Percentiles rank a stretch among this genome's conserved stretches.
Evolutionary conservation across 345 rosid genomes (phyloP).

Genomic region (Odontarrhena argentea): DNA sequence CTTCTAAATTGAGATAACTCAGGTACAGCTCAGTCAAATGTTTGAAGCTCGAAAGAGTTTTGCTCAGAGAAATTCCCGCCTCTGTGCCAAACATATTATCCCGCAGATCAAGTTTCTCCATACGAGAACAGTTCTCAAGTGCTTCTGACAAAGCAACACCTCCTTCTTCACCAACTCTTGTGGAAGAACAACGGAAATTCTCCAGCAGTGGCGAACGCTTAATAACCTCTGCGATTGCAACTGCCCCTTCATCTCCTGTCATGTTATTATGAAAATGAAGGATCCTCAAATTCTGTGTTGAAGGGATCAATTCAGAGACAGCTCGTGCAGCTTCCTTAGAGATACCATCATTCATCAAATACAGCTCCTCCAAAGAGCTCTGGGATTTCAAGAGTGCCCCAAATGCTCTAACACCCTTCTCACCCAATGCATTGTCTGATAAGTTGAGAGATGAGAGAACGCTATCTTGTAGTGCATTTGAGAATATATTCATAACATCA

Average conservation of each 20-base stretch:
- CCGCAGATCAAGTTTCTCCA: conserved; percentile 83
- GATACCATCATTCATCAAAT: conserved; percentile 86
- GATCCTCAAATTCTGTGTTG: conserved; percentile 73
- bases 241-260: conserved; percentile 88
- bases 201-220: conserved; percentile 63
- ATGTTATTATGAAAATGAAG: conserved; percentile 91
- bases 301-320: conserved; percentile 77
- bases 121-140: conserved; percentile 57
- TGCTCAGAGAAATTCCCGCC: conserved; percentile 74
- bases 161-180: conserved; percentile 79
- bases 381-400: conserved; percentile 69
- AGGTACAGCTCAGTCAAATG: conserved; percentile 71
- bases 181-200: conserved; percentile 86
- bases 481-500: conserved; percentile 77
- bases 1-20: conserved; percentile 85
- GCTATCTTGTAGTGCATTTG: conserved; percentile 77
- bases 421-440: conserved; percentile 90
- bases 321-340: conserved; percentile 93
- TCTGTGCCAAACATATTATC: conserved; percentile 89
- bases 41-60: conserved; percentile 60
- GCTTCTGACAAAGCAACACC: conserved; percentile 80
- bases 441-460: conserved; percentile 67
- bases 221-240: conserved; percentile 72
- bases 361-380: conserved; percentile 75
- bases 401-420: conserved; percentile 91